Percentiles rank a stretch among this genome's conserved stretches.
Evolutionary conservation across 352 stramenopile genomes (phyloP).

Genomic region (Phytophthora pini): DNA sequence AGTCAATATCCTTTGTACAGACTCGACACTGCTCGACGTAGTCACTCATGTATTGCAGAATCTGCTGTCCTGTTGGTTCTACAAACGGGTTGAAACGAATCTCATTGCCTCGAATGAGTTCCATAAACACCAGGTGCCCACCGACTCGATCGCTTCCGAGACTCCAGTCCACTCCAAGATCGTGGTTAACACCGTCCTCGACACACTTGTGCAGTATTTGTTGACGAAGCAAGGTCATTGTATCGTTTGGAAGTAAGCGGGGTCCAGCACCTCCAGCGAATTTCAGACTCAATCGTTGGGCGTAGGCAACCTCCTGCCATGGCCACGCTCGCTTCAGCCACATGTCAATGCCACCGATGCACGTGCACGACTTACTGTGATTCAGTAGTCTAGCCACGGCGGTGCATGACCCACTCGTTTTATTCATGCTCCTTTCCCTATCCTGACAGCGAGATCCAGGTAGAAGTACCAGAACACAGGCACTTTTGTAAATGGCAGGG

Average conservation of each 20-base stretch:
- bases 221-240: neutral
- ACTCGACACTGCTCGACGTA: neutral
- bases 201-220: neutral
- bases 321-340: neutral
- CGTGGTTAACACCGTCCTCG: neutral
- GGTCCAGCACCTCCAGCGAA: neutral
- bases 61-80: neutral
- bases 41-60: neutral
- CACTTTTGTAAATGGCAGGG: neutral
- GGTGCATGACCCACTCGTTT: neutral
- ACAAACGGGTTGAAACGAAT: neutral
- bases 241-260: neutral
- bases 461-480: neutral
- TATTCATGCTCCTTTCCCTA: neutral
- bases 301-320: conserved; percentile 1
- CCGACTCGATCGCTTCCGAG: neutral
- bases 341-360: neutral
- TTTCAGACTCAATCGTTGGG: neutral
- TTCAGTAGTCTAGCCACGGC: neutral
- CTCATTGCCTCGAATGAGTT: neutral
- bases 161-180: neutral
- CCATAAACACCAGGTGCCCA: neutral
- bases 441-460: neutral
- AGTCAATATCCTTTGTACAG: neutral
- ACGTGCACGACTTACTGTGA: neutral